Evolutionary conservation across 2,329 filamentous ascomycete species (phyloP), one percentile per base, ranked within the genome.

Genomic region (Bipolaris sorokiniana): DNA sequence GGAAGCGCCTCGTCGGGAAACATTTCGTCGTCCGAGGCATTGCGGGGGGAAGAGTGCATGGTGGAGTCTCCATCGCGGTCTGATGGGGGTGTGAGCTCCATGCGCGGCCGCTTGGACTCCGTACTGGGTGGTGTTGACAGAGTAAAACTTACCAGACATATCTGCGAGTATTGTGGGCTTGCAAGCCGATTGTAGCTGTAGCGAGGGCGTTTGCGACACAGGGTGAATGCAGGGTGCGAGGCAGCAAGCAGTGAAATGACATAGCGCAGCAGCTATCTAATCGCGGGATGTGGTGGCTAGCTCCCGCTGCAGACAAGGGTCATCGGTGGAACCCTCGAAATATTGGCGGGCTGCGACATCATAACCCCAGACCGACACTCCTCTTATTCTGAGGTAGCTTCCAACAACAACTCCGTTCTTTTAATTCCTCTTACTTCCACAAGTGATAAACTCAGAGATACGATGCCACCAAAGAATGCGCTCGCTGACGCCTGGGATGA

Each of bases 401-500:
- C 28, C 26, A 34, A 16, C 22, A 36, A 16, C 1, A 6, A 34
- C 3, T 33, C 42, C 4, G 13, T 15, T 44, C 28, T 40, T 10
- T 31, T 51, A 22, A 31, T 26, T 42, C 22, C 42, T 20, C 20
- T 16, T 1, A 15, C 34, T 11, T 2, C 48, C 16, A 34, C 7
- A n/a, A 42, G 36, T n/a, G 28, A 28, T 15, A 11, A 9, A 45
- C 58, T 63, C 66, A 80, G 78, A 74, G 82, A 72, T 18, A 55
- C 22, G 11, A 72, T 73, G 70, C 56, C 69, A 18, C 56, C 69
- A 13, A 78, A 81, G 67, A 63, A 66, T 46, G 77, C 76, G 20
- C 76, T 89, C 18, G 71, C 70, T 7, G 72, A 73, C 75, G 93
- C 92, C 18, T 97, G 94, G 94, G 92, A 94, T 63, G 88, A 96